Base-by-base conservation (phyloP, 2,329 filamentous ascomycete genomes). In the Xylariales sp. region DNA sequence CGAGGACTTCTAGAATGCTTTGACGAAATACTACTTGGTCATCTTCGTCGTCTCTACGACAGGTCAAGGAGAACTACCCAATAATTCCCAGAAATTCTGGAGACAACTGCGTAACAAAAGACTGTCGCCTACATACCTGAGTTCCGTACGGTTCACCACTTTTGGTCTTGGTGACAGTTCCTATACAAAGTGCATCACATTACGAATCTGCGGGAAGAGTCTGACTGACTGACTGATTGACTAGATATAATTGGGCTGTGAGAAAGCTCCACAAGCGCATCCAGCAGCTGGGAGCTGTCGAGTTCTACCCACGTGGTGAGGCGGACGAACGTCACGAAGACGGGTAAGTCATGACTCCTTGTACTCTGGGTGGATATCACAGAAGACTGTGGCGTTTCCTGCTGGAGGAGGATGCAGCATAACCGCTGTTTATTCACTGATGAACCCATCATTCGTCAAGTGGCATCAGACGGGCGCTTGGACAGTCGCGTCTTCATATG, bases 141-240 rank as follows among this genome's bases (percentile, higher is more conserved):
- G 69, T 27, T 73, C 75, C 24, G 68, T 95, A 47, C 74, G 70
- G 1, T 97, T 95, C 63, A 84, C 87, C 3, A 86, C 84, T 0
- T 95, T 97, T 69, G 93, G 93, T 1, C 74, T 97, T 1, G 93
- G 93, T 1, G 93, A 98, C 63, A 95, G 86, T 56, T 95, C 90
- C 1, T 98, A 98, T 71, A 76, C 85, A 42, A 91, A 94, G 83
- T 93, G 70, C 50, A 76, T 59, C 18, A 14, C 11, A 11, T 5
- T n/a, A 31, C 14, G 31, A 10, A 10, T 27, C 3, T 38, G 9
- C 9, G 8, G 3, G 9, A 10, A 21, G 8, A 14, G n/a, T 28
- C 10, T 22, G 10, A 29, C 28, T 38, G 11, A 29, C 32, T 28
- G 15, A 16, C 28, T 24, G n/a, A 7, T 9, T 27, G 15, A 24